phyloP scores from a whole-genome alignment of 345 rosid genomes.

The Geranium brycei region DNA sequence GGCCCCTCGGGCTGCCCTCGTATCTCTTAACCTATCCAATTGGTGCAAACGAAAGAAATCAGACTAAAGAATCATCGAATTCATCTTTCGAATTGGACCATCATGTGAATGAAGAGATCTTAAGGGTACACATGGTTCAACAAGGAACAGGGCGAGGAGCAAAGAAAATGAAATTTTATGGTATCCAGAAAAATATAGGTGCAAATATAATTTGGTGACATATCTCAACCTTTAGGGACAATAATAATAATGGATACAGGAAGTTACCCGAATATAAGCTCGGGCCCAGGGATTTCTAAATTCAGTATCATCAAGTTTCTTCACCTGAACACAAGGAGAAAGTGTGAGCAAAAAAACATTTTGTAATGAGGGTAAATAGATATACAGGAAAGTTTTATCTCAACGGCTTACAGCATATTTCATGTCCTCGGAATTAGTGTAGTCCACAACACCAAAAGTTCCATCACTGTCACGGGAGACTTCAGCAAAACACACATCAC shows the following conservation, averaged over 20 bases:
- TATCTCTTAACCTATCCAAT: slow-evolving; percentile 49
- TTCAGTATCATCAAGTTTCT: slow-evolving; percentile 76
- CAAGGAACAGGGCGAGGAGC: too few species aligned
- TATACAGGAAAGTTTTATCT: background rate
- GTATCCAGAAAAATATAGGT: too few species aligned
- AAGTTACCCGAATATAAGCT: slow-evolving; percentile 52
- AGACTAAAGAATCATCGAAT: background rate
- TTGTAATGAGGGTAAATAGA: background rate
- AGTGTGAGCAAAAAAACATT: background rate
- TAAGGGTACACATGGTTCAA: too few species aligned
- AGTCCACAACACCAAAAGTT: slow-evolving; percentile 89
- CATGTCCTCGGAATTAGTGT: slow-evolving; percentile 87
- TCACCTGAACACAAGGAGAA: slow-evolving; percentile 23
- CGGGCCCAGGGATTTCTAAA: slow-evolving; percentile 83
- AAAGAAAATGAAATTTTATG: too few species aligned
- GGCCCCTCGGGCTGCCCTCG: slow-evolving; percentile 42
- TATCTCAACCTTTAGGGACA: background rate
- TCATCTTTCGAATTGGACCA: background rate
- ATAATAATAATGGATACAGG: slow-evolving; percentile 1
- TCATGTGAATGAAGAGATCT: background rate
- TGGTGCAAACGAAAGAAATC: background rate
- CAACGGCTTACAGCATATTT: slow-evolving; percentile 72
- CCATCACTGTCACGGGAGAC: slow-evolving; percentile 86
- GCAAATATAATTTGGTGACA: background rate
- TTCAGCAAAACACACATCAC: slow-evolving; percentile 90